Conservation (phyloP, 257 asterid species). For the Anisodus tanguticus region DNA sequence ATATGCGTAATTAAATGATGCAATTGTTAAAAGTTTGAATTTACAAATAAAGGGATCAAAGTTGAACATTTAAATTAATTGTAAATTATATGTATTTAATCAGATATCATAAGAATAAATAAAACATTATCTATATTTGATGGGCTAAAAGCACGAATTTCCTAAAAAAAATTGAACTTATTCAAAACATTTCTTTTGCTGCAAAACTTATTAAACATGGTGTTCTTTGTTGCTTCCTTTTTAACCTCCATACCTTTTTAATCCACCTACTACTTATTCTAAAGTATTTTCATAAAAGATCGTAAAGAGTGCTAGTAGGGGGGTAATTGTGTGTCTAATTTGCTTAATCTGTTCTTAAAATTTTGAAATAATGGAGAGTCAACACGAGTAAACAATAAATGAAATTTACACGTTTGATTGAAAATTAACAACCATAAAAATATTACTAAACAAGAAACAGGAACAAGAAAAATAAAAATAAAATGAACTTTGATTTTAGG, state of each 20-base stretch:
- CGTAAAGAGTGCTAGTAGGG: neutral
- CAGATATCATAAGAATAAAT: neutral
- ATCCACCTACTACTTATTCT: constrained; percentile 27
- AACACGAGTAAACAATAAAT: too few relatives aligned
- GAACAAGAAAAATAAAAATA: neutral
- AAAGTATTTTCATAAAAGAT: neutral
- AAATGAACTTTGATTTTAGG: neutral
- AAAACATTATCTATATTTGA: neutral
- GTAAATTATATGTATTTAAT: neutral
- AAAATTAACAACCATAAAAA: neutral
- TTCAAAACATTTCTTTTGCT: neutral
- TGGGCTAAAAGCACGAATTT: neutral
- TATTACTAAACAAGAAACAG: neutral
- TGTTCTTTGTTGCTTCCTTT: neutral
- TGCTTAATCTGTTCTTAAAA: neutral
- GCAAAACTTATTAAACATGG: neutral
- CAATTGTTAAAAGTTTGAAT: neutral
- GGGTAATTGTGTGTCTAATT: neutral
- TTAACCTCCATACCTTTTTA: neutral
- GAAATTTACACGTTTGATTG: neutral
- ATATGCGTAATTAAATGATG: neutral
- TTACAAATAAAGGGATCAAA: too few relatives aligned
- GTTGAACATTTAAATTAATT: neutral
- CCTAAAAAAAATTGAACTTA: neutral
- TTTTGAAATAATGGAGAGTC: too few relatives aligned